Percentiles rank a stretch among this genome's conserved stretches.
Evolutionary conservation across 2,329 filamentous ascomycete genomes (phyloP).

Genomic region (Pseudocercospora ulei): DNA sequence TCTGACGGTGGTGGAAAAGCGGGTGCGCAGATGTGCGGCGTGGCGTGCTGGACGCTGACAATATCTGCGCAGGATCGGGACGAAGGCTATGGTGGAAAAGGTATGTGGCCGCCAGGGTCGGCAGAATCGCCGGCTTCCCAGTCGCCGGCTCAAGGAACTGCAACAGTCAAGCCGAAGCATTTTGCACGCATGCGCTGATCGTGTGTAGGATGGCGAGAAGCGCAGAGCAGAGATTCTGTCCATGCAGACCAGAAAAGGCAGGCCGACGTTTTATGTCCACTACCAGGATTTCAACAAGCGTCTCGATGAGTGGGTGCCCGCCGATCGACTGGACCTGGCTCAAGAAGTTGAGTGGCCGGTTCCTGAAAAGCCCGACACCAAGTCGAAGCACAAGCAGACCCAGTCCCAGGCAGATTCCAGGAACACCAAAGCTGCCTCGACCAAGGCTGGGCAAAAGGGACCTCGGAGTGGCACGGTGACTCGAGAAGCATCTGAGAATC

Average conservation of each 20-base stretch:
- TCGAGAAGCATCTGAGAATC: constrained; percentile 35
- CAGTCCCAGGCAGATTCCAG: constrained; percentile 35
- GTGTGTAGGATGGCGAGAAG: constrained; percentile 64
- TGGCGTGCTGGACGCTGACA: constrained; percentile 13
- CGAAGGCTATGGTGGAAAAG: constrained; percentile 60
- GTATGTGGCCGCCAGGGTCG: too few relatives aligned
- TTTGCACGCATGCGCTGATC: too few relatives aligned
- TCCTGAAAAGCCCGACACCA: constrained; percentile 81
- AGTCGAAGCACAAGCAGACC: constrained; percentile 57
- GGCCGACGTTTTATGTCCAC: constrained; percentile 87
- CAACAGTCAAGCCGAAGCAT: too few relatives aligned
- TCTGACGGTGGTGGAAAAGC: too few relatives aligned
- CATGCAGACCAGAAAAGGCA: constrained; percentile 79
- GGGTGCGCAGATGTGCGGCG: too few relatives aligned
- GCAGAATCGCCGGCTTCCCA: too few relatives aligned
- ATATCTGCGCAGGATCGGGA: constrained; percentile 48
- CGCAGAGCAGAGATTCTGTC: constrained; percentile 95
- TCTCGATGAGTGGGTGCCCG: constrained; percentile 77
- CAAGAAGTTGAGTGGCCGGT: constrained; percentile 95
- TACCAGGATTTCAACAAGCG: constrained; percentile 97
- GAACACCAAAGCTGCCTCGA: constrained; percentile 36
- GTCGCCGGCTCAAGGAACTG: too few relatives aligned
- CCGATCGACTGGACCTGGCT: constrained; percentile 70
- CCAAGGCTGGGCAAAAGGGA: constrained; percentile 37
- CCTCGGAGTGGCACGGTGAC: constrained; percentile 39